Evolutionary conservation across 441 rosid genomes (phyloP), one percentile per base, ranked within the genome.

Genomic region (Omphalea diandra): DNA sequence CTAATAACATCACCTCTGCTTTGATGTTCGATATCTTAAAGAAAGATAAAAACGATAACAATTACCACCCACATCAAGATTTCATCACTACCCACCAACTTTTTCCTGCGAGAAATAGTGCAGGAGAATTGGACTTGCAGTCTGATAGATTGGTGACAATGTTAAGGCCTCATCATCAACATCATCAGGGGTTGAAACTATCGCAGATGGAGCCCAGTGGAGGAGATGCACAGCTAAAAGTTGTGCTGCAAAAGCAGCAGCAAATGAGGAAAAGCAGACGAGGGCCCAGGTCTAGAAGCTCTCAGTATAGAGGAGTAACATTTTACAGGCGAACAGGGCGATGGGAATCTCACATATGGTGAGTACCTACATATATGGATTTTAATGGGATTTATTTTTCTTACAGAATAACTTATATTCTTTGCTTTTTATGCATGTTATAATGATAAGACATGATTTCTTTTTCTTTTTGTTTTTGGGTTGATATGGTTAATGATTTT

Each of bases 291-390:
- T 86, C 98, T 15, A 82, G 84, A 76, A 94, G 98, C 80, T 94
- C 97, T 35, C 93, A 94, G 81, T 94, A 88, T 55, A 86, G 97
- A 58, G 98, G 98, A 14, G 97, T 94, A 63, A 94, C 98, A 29
- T 94, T 88, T 77, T 94, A 94, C 70, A 83, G 98, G 55, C 80
- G 97, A 79, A 94, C 98, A 4, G 96, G 98, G 4, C 73, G 98
- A 80, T 94, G 97, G 98, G 98, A 94, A 66, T 94, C 98, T 11
- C 97, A 94, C 79, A 94, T 94, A 20, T 94, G 98, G 98, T 91
- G 49, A 49, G 80, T 52, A 2, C 72, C 8, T 62, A 10, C 26
- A 2, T 24, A 26, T 50, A 1, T 5, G n/a, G 33, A 22, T 50
- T 38, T 20, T 44, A 9, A 7, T 41, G 59, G 59, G 65, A 31